These are phyloP conservation scores for Pichia sp. DNA, from an alignment of 1,139 yeast species.

Conservation along the genomic window DNA sequence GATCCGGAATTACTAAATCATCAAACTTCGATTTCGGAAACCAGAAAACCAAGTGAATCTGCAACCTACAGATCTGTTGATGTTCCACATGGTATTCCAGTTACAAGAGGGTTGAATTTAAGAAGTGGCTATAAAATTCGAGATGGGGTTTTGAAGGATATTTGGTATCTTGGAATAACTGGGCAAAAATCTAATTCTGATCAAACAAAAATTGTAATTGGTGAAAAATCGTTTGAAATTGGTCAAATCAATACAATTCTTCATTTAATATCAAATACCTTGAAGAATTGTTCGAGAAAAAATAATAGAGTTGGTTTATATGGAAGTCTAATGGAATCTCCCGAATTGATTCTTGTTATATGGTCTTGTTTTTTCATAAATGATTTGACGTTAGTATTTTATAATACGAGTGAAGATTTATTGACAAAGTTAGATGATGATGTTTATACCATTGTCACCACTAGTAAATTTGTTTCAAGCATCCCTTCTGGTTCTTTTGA, in stretches of 20 bases:
- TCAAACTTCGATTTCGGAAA: constrained; percentile 53
- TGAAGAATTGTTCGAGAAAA: constrained; percentile 3
- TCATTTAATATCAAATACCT: constrained; percentile 12
- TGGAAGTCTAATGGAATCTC: constrained; percentile 14
- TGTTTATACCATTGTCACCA: constrained; percentile 14
- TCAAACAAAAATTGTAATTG: constrained; percentile 5
- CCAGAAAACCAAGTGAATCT: constrained; percentile 52
- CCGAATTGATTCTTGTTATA: constrained; percentile 20
- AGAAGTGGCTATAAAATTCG: constrained; percentile 57
- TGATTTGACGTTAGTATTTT: constrained; percentile 21
- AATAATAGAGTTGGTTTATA: constrained; percentile 20
- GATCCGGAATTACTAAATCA: constrained; percentile 50
- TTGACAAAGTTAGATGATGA: constrained; percentile 3
- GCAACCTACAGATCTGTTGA: constrained; percentile 61
- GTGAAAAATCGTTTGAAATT: constrained; percentile 3
- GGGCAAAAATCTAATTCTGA: constrained; percentile 4
- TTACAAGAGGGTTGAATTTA: constrained; percentile 60
- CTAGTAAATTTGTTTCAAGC: constrained; percentile 4
- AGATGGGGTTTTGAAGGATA: constrained; percentile 62
- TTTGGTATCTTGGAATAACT: constrained; percentile 43
- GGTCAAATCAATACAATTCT: constrained; percentile 21
- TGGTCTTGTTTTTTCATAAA: constrained; percentile 25
- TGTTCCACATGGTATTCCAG: constrained; percentile 54
- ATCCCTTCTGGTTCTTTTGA: not conserved
- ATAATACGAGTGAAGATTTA: constrained; percentile 4